Base-by-base conservation (phyloP, 1,284 basidiomycete genomes). In the Malassezia obtusa region DNA sequence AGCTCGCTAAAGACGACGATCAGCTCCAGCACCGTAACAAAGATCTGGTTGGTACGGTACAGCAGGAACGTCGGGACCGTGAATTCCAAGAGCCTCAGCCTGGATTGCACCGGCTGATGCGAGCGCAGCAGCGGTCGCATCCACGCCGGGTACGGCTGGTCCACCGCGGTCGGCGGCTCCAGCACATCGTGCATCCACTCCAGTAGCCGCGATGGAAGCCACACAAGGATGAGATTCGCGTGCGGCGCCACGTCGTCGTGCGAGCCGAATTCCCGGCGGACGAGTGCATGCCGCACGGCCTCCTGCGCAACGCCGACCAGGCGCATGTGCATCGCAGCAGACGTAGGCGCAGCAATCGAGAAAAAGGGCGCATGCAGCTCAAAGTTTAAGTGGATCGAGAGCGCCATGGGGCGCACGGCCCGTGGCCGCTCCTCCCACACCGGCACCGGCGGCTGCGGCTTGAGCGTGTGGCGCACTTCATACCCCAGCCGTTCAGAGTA, bases 281-380 rank as follows among this genome's bases (percentile, higher is more conserved):
- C 19, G 8, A 49, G 24, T 17, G 48, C 40, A 17, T 49, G 26
- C 4, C 31, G 31, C 36, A 50, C 49, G 10, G 28, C 14, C 3
- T 37, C 49, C 3, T 19, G 32, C 36, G 35, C 49, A 10, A 33
- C 25, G 7, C n/a, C 26, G 15, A 15, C 26, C 5, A 51, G 14
- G 12, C 38, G 26, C n/a, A 5, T n/a, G 9, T 26, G 50, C 50
- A 36, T 38, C 9, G 14, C 21, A 2, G 35, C 14, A 3, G 28
- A 10, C 8, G 14, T 25, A 10, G 26, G 22, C 9, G 24, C 12
- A 15, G 25, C 11, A 6, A 15, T 25, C 12, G 28, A 40, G 5
- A 45, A 4, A 19, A 38, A n/a, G 19, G 28, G 37, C 14, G 33
- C 10, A 25, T 54, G 52, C 24, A 44, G 25, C 36, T 53, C 52